Evolutionary conservation across 1,284 basidiomycete species (phyloP), one percentile per base, ranked within the genome.

Genomic region (Pisolithus thermaeus): DNA sequence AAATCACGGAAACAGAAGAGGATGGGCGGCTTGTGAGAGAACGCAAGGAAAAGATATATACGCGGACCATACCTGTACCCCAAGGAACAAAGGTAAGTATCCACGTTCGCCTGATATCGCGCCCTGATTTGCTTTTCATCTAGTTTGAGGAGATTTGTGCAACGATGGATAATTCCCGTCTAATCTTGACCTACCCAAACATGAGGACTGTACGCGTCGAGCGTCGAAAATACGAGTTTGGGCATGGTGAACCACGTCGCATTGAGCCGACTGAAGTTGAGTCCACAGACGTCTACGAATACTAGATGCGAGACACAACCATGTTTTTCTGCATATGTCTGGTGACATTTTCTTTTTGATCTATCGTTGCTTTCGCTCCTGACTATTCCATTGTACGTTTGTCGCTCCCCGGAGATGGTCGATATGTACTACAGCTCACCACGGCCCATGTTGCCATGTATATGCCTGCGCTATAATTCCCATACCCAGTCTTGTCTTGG

Each of bases 131-230:
- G 16, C 16, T 35, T 52, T 35, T 7, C 49, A 42, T 46, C n/a
- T 55, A 87, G 84, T 85, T 85, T 55, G 80, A 84, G 57, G 81
- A 85, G 60, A 76, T 87, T 52, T 76, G 73, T 41, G 82, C 83
- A 11, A 74, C 78, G 20, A 80, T 81, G 73, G 78, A 80, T 53
- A 76, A 76, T 54, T 75, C 73, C 55, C 73, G 71, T 54, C 72
- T 87, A 38, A 75, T 76, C 53, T 64, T 87, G 58, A 77, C 78
- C 61, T 85, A 86, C 58, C 84, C 84, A 39, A 86, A 83, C 60
- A 75, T 80, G 72, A 78, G 77, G 49, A 78, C 73, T 41, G 70
- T 75, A 54, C 70, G 76, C 58, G 73, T 78, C 36, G 78, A 80
- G 53, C 66, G 68, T 32, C 65, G 66, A 41, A 53, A 53, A 30